Evolutionary conservation across 495 filamentous ascomycete species (phyloP).

Genomic region (Podospora pseudoanserina): DNA sequence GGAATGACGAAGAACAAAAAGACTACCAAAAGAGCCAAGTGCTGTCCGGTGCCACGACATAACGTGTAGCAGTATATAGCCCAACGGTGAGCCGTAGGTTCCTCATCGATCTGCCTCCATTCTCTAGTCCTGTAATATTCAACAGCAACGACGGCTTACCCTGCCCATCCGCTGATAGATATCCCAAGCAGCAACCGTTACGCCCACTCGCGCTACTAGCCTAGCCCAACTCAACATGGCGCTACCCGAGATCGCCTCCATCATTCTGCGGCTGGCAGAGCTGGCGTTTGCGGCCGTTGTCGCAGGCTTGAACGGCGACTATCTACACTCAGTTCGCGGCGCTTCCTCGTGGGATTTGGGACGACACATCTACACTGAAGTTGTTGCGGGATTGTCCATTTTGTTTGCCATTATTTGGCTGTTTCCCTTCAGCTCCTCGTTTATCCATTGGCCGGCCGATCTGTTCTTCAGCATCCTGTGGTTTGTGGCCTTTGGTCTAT

Average conservation of each 20-base stretch:
- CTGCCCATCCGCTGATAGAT: background rate
- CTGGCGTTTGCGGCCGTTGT: conserved; percentile 47
- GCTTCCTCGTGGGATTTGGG: conserved; percentile 37
- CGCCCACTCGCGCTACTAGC: background rate
- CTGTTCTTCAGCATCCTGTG: conserved; percentile 57
- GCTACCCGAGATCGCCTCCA: conserved; percentile 37
- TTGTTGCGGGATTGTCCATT: conserved; percentile 46
- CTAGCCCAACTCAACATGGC: conserved; percentile 28
- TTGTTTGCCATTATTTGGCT: conserved; percentile 48
- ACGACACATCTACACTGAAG: conserved; percentile 49
- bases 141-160: background rate
- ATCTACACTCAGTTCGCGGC: conserved; percentile 35
- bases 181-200: background rate
- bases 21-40: background rate
- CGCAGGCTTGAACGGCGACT: conserved; percentile 45
- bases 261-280: conserved; percentile 46
- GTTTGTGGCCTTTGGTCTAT: conserved; percentile 62
- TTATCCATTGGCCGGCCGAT: conserved; percentile 52
- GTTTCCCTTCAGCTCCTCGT: conserved; percentile 43
- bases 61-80: background rate
- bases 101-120: background rate
- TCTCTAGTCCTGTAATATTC: background rate
- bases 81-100: background rate
- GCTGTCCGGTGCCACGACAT: background rate
- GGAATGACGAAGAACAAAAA: background rate